phyloP scores from a whole-genome alignment of 2,329 filamentous ascomycete species.

The Phialocephala sp. region DNA sequence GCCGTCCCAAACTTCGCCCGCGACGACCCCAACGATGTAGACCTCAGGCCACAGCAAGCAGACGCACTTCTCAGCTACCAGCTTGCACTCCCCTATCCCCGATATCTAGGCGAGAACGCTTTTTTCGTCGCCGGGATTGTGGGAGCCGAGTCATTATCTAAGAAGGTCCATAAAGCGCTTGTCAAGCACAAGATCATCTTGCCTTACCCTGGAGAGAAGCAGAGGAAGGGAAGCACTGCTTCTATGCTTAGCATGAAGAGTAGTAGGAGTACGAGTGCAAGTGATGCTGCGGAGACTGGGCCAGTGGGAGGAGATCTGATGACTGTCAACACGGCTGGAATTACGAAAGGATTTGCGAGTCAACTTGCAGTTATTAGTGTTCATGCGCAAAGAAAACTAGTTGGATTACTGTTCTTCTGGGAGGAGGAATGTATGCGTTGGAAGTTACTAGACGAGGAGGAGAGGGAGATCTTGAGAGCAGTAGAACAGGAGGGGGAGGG shows the following conservation, averaged over 20 bases:
- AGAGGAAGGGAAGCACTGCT: constrained; percentile 6
- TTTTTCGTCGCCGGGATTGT: constrained; percentile 30
- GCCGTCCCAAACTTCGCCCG: constrained; percentile 28
- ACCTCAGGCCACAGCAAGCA: constrained; percentile 29
- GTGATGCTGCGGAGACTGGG: neutral
- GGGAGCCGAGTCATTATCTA: constrained; percentile 12
- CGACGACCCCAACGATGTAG: constrained; percentile 30
- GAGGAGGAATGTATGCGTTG: constrained; percentile 38
- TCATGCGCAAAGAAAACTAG: constrained; percentile 35
- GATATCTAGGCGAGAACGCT: constrained; percentile 25
- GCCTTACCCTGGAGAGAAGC: constrained; percentile 13
- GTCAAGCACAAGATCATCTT: constrained; percentile 26
- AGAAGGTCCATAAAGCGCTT: constrained; percentile 30
- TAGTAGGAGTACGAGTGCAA: neutral
- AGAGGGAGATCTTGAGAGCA: constrained; percentile 28
- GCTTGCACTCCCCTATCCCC: constrained; percentile 20
- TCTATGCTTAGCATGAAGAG: neutral
- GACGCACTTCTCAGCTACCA: constrained; percentile 33
- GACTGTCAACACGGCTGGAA: constrained; percentile 29
- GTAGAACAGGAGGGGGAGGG: neutral
- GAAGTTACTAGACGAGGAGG: constrained; percentile 33
- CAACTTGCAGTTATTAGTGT: constrained; percentile 35
- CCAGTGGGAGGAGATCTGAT: constrained; percentile 9
- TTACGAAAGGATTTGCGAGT: constrained; percentile 35
- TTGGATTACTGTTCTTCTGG: constrained; percentile 43